phyloP scores from a whole-genome alignment of 257 asterid genomes.

The Lavandula angustifolia region DNA sequence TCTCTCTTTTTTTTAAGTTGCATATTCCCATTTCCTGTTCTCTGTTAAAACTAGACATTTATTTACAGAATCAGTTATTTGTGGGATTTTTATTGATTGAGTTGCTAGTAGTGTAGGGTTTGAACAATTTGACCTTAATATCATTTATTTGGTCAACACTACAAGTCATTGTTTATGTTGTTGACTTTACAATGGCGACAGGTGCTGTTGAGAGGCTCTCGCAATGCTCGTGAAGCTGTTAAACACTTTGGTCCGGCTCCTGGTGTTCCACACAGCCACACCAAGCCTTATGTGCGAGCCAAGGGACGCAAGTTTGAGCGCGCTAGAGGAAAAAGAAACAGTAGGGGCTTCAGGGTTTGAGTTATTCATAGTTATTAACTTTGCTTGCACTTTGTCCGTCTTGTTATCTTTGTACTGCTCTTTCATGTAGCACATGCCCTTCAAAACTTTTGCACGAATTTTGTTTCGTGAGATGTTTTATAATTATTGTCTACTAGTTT shows the following conservation, averaged over 20 bases:
- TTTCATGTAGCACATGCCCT: background rate
- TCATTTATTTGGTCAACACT: background rate
- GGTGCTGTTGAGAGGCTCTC: constrained; percentile 86
- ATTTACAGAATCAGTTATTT: background rate
- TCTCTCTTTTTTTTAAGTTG: background rate
- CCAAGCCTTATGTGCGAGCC: constrained; percentile 89
- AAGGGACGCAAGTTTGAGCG: constrained; percentile 94
- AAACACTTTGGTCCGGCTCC: constrained; percentile 99
- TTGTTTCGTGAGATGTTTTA: background rate
- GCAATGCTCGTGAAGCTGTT: constrained; percentile 92
- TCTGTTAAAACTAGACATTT: background rate
- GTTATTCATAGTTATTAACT: background rate
- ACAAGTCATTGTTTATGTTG: background rate
- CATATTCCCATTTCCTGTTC: too few relatives aligned
- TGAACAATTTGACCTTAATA: too few relatives aligned
- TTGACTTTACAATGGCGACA: constrained; percentile 18
- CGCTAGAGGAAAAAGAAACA: constrained; percentile 84
- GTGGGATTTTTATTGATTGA: background rate
- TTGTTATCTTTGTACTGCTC: constrained; percentile 5
- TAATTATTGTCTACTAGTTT: background rate
- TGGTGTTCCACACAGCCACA: constrained; percentile 97
- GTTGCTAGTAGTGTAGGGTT: background rate
- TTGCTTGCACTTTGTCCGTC: constrained; percentile 6
- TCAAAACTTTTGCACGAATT: constrained; percentile 17
- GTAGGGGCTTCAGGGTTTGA: constrained; percentile 81